These are phyloP conservation scores for Boletus subparvulus DNA, from an alignment of 768 basidiomycete genomes.

Conservation along the genomic window DNA sequence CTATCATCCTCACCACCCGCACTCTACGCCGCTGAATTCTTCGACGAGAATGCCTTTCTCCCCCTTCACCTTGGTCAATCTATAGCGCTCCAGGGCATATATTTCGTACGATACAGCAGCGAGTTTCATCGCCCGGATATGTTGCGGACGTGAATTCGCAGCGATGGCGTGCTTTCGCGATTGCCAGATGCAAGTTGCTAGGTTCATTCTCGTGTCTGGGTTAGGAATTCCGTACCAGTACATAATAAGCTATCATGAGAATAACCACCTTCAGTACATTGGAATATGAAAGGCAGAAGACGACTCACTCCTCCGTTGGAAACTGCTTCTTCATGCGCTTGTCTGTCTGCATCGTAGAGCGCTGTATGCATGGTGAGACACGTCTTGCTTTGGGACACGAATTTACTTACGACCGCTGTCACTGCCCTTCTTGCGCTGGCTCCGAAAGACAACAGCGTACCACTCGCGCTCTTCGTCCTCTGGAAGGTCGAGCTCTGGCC, in stretches of 20 bases:
- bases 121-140: conserved; percentile 79
- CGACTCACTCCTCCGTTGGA: conserved; percentile 74
- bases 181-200: conserved; percentile 96
- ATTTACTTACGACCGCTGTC: conserved; percentile 57
- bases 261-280: conserved; percentile 3
- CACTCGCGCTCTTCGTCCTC: conserved; percentile 76
- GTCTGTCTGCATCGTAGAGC: conserved; percentile 82
- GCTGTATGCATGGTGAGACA: conserved; percentile 39
- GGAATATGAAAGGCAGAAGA: neutral
- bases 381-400: neutral
- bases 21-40: conserved; percentile 60
- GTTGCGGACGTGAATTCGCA: conserved; percentile 77
- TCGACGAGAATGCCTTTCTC: conserved; percentile 55
- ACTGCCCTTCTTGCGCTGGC: conserved; percentile 68
- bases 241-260: conserved; percentile 59
- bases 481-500: conserved; percentile 68
- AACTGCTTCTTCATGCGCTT: conserved; percentile 92
- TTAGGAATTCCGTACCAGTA: conserved; percentile 95
- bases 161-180: conserved; percentile 79
- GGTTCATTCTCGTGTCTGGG: conserved; percentile 73
- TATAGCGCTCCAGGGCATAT: conserved; percentile 76
- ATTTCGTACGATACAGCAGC: conserved; percentile 75
- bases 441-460: conserved; percentile 92
- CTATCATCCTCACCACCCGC: conserved; percentile 57
- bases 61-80: conserved; percentile 66